Evolutionary conservation across 1,284 basidiomycete species (phyloP).

Genomic region (Tylopilus orsonianus): DNA sequence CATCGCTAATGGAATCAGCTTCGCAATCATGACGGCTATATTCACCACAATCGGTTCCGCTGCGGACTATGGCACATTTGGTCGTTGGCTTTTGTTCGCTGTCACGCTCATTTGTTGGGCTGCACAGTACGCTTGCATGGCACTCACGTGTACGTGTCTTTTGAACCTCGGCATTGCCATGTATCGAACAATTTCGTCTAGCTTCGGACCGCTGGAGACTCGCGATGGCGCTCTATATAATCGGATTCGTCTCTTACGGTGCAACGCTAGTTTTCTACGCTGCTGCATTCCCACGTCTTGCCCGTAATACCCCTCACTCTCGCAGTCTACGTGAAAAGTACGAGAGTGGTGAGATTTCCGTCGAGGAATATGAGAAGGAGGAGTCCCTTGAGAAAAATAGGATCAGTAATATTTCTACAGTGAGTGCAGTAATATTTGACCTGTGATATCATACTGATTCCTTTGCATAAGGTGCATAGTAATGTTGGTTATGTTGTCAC

Average conservation of each 20-base stretch:
- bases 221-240: constrained; percentile 79
- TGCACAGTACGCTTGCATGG: constrained; percentile 76
- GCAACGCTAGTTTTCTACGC: constrained; percentile 82
- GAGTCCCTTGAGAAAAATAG: constrained; percentile 83
- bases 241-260: constrained; percentile 76
- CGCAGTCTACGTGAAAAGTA: constrained; percentile 58
- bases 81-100: constrained; percentile 71
- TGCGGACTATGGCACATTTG: constrained; percentile 79
- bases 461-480: constrained; percentile 57
- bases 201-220: constrained; percentile 69
- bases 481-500: constrained; percentile 74
- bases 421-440: constrained; percentile 34
- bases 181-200: constrained; percentile 20
- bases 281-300: constrained; percentile 79
- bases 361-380: constrained; percentile 69
- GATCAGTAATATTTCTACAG: constrained; percentile 83
- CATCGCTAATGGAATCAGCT: constrained; percentile 73
- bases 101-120: constrained; percentile 79
- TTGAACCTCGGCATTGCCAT: background rate
- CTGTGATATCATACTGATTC: constrained; percentile 5
- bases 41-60: constrained; percentile 83
- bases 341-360: constrained; percentile 55
- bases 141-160: constrained; percentile 54
- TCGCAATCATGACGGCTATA: constrained; percentile 76
- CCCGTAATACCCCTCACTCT: constrained; percentile 73